These are phyloP conservation scores for Cryptococcus jaspeensis DNA, from an alignment of 1,284 basidiomycete species.

Conservation along the genomic window DNA sequence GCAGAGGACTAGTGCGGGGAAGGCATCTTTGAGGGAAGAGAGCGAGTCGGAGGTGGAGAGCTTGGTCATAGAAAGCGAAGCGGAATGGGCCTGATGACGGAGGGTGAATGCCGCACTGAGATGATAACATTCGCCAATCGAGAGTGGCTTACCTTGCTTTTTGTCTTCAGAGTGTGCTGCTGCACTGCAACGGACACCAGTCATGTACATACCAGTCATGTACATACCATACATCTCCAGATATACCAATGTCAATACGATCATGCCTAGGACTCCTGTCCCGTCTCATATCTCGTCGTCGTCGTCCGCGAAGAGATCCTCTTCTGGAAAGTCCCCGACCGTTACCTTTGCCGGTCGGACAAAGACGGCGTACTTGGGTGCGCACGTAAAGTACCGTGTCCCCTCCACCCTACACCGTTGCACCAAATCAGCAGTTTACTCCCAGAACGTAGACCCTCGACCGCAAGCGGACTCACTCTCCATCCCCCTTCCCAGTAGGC, in stretches of 20 bases:
- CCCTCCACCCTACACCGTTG: slow-evolving; percentile 69
- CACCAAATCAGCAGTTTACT: neutral
- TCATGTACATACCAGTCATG: too few species aligned
- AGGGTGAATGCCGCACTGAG: too few species aligned
- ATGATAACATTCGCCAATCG: too few species aligned
- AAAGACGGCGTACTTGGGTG: slow-evolving; percentile 77
- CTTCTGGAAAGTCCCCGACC: slow-evolving; percentile 81
- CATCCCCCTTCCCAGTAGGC: slow-evolving; percentile 93
- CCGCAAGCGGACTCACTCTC: slow-evolving; percentile 63
- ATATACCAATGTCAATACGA: neutral
- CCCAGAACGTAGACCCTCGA: neutral
- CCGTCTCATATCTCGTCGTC: slow-evolving; percentile 80
- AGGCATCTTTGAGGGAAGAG: neutral
- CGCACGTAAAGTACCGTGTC: slow-evolving; percentile 77
- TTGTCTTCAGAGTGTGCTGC: too few species aligned
- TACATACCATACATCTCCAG: too few species aligned
- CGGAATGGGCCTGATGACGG: too few species aligned
- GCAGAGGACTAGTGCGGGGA: neutral
- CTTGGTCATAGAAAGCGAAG: neutral
- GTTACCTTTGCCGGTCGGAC: slow-evolving; percentile 79
- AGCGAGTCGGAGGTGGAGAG: neutral
- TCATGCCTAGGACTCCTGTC: neutral
- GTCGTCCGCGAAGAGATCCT: slow-evolving; percentile 64
- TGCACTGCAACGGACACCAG: too few species aligned
- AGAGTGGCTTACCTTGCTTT: too few species aligned